Percentiles rank a stretch among this genome's conserved stretches.
phyloP scores from a whole-genome alignment of 768 basidiomycete species.

The Rickenella mellea region DNA sequence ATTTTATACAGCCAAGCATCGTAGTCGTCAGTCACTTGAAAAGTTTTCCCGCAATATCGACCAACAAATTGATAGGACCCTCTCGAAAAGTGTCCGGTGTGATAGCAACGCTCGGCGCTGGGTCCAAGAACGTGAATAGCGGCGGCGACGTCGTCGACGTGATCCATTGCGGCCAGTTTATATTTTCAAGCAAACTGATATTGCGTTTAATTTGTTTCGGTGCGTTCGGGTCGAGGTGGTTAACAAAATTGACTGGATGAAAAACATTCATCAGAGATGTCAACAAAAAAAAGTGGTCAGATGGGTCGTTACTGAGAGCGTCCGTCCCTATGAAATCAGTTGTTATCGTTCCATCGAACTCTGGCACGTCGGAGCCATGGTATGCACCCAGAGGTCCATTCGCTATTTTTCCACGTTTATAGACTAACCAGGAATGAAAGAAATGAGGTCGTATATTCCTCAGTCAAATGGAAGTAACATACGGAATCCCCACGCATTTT shows the following conservation, averaged over 20 bases:
- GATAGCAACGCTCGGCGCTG: background rate
- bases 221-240: slow-evolving; percentile 20
- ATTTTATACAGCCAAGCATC: no score
- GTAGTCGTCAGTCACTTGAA: no score
- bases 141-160: slow-evolving; percentile 1
- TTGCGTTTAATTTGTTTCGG: no score
- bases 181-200: no score
- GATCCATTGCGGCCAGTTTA: slow-evolving; percentile 10
- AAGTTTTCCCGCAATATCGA: no score
- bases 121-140: slow-evolving; percentile 8
- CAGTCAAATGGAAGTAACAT: slow-evolving; percentile 7
- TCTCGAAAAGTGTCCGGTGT: slow-evolving; percentile 13
- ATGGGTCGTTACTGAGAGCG: slow-evolving; percentile 1
- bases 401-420: slow-evolving; percentile 21
- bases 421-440: slow-evolving; percentile 17
- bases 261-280: slow-evolving; percentile 6
- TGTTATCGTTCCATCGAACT: slow-evolving; percentile 5
- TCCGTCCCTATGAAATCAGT: slow-evolving; percentile 10
- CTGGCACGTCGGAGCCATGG: slow-evolving; percentile 10
- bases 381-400: slow-evolving; percentile 17
- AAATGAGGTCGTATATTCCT: background rate
- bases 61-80: background rate
- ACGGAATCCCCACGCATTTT: slow-evolving; percentile 26
- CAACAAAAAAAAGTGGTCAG: background rate
- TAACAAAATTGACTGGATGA: slow-evolving; percentile 12